Evolutionary conservation across 371 early-diverging fungal species (phyloP), one percentile per base, ranked within the genome.

Genomic region (Phascolomyces articulosus): DNA sequence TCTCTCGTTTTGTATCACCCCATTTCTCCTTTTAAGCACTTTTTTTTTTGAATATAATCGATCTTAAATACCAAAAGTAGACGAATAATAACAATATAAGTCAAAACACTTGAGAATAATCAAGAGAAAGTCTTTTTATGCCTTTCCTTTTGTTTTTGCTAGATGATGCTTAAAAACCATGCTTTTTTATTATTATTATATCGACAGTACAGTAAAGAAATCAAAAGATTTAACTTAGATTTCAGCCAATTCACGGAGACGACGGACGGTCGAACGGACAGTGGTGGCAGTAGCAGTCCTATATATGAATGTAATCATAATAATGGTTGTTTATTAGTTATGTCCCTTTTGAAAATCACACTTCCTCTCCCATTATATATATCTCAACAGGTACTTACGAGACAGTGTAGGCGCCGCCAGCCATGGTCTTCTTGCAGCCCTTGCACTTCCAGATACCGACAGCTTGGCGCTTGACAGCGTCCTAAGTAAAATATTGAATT

Each of bases 361-460:
- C 6, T 34, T 34, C 34, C 6, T 34, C 34, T 11, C 11, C 34
- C 34, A 34, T 47, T 16, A 9, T 16, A 20, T 16, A 13, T 47
- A 47, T 47, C 1, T 13, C 16, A 16, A n/a, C 27, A 10, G 10
- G 26, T 4, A 59, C 60, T 59, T 59, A 59, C 84, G 90, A 91
- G 70, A 98, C 91, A 63, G 95, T 94, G 95, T 97, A 99, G 71
- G 99, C 99, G 78, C 99, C 99, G 76, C 99, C 99, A 70, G 99
- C 99, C 81, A 99, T 83, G 75, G 84, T 84, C 89, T 97, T 95
- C 76, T 88, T 90, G 90, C 99, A 99, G 64, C 93, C 95, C 81
- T 90, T 91, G 91, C 99, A 99, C 85, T 95, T 90, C 99, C 99
- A 99, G 90, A 99, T 98, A 77, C 99, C 99, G 73, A 99, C 99